These are phyloP conservation scores for Fusarium sp. DNA, from an alignment of 2,329 filamentous ascomycete species.

Conservation along the genomic window DNA sequence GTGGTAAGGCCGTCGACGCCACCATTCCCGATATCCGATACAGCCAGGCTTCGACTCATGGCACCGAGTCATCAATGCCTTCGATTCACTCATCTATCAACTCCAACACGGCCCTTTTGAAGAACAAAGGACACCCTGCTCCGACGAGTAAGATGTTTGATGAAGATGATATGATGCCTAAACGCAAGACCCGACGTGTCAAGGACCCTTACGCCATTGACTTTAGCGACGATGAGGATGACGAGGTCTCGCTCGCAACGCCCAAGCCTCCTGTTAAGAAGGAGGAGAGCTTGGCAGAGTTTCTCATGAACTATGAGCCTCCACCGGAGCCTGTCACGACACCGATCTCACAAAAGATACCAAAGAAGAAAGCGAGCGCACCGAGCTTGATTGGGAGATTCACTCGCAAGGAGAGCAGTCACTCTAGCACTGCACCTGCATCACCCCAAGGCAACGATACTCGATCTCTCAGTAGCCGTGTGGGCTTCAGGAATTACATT, in stretches of 20 bases:
- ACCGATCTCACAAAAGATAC: conserved; percentile 48
- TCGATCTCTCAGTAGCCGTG: conserved; percentile 53
- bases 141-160: conserved; percentile 53
- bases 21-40: conserved; percentile 64
- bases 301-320: conserved; percentile 74
- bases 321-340: conserved; percentile 60
- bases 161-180: conserved; percentile 67
- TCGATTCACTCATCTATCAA: conserved; percentile 73
- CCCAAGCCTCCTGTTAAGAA: conserved; percentile 53
- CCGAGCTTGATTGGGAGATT: conserved; percentile 71
- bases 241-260: conserved; percentile 55
- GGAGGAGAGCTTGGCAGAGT: conserved; percentile 78
- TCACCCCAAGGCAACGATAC: conserved; percentile 40
- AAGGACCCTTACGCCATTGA: conserved; percentile 96
- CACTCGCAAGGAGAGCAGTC: conserved; percentile 50
- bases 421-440: conserved; percentile 37
- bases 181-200: conserved; percentile 78
- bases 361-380: conserved; percentile 72
- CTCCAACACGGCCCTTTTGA: conserved; percentile 76
- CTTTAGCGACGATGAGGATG: conserved; percentile 70
- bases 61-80: conserved; percentile 66
- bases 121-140: conserved; percentile 49
- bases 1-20: conserved; percentile 61
- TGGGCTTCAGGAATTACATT: conserved; percentile 54
- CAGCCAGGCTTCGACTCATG: conserved; percentile 65